These are phyloP conservation scores for Pneumocystis wakefieldiae DNA, from an alignment of 1,139 yeast species.

Conservation along the genomic window DNA sequence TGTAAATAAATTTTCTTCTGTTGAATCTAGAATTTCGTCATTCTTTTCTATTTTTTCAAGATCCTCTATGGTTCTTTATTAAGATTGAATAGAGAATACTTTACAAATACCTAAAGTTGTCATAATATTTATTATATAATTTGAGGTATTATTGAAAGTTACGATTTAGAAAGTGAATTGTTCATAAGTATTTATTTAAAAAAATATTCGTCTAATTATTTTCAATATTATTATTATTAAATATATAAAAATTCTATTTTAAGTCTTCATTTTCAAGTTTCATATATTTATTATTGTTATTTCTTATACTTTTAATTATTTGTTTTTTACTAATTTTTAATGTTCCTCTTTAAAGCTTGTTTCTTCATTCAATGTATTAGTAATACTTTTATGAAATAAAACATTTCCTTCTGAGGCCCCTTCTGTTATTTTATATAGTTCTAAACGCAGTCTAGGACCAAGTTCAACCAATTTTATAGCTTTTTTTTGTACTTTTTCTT, in stretches of 20 bases:
- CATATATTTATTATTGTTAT: slow-evolving; percentile 8
- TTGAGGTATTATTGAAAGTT: background rate
- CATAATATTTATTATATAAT: background rate
- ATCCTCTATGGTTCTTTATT: background rate
- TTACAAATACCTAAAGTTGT: background rate
- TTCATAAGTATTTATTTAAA: background rate
- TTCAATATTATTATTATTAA: background rate
- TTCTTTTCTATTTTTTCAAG: background rate
- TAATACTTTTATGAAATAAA: slow-evolving; percentile 46
- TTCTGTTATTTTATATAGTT: slow-evolving; percentile 77
- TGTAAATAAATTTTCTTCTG: background rate
- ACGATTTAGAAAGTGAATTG: background rate
- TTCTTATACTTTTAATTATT: slow-evolving; percentile 7
- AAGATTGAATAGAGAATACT: background rate
- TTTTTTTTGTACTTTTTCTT: slow-evolving; percentile 45
- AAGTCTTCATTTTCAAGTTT: slow-evolving; percentile 4
- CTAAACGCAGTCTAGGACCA: slow-evolving; percentile 77
- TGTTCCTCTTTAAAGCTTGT: slow-evolving; percentile 11
- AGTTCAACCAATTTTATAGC: slow-evolving; percentile 87
- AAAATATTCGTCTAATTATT: background rate
- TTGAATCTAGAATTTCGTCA: background rate
- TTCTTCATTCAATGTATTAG: slow-evolving; percentile 8
- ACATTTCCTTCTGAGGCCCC: slow-evolving; percentile 80
- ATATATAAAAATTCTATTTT: background rate
- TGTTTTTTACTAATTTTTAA: slow-evolving; percentile 8